A percentile compares a stretch with the other conserved stretches of the same genome.
These are phyloP conservation scores for Coffea humblotiana DNA, from an alignment of 305 asterid genomes.

Conservation along the genomic window DNA sequence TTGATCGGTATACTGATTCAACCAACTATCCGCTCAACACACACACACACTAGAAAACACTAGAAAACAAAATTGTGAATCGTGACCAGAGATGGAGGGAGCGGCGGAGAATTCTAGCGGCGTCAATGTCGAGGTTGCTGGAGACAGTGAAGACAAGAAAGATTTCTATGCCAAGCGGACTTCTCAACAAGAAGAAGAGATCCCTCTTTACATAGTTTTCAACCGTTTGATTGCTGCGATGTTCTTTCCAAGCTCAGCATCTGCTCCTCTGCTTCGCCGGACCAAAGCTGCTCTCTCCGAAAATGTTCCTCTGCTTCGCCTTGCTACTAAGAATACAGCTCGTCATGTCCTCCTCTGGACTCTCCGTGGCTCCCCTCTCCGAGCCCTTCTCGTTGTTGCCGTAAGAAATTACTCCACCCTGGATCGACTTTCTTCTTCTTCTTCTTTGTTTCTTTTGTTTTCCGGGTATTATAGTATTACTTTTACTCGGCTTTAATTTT, in stretches of 20 bases:
- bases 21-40: no score
- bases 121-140: not conserved
- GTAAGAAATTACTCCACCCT: constrained; percentile 37
- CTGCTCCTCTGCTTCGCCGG: constrained; percentile 41
- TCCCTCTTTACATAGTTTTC: constrained; percentile 48
- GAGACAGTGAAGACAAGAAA: not conserved
- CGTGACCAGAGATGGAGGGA: constrained; percentile 12
- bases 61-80: not conserved
- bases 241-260: constrained; percentile 41
- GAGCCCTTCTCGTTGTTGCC: constrained; percentile 67
- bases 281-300: constrained; percentile 46
- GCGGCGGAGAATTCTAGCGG: constrained; percentile 11
- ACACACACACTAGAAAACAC: no score
- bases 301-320: constrained; percentile 60
- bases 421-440: not conserved
- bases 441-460: no score
- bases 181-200: constrained; percentile 7
- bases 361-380: constrained; percentile 68
- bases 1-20: no score
- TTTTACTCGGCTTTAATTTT: not conserved
- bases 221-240: constrained; percentile 48
- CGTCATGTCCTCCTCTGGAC: constrained; percentile 55
- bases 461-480: no score
- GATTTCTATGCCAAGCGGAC: not conserved
- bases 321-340: constrained; percentile 59